These are phyloP conservation scores for Reticulomyxa filosa DNA, from an alignment of 78 protist genomes.

Conservation along the genomic window DNA sequence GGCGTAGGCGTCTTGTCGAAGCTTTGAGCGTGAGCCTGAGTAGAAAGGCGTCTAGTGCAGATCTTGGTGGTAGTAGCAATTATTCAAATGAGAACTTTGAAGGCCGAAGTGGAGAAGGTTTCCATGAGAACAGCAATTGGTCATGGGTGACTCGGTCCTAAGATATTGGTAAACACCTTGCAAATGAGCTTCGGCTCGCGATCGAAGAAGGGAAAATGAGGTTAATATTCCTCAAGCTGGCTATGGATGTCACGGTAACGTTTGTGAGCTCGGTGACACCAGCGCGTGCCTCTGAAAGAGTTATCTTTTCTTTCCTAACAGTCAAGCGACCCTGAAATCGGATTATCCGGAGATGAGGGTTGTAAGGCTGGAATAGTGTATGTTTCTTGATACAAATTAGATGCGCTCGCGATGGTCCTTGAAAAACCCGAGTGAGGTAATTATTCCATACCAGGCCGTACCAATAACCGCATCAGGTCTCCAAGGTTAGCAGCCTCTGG, in stretches of 20 bases:
- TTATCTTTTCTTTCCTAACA: constrained; percentile 49
- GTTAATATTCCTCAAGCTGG: constrained; percentile 53
- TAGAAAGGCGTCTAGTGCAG: constrained; percentile 50
- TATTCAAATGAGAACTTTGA: constrained; percentile 59
- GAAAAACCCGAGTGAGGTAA: constrained; percentile 34
- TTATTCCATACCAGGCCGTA: constrained; percentile 29
- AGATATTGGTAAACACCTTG: constrained; percentile 16
- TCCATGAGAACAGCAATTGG: constrained; percentile 53
- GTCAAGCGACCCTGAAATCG: constrained; percentile 9
- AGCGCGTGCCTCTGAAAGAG: constrained; percentile 37
- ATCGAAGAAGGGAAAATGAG: constrained; percentile 50
- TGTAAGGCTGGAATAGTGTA: constrained; percentile 5
- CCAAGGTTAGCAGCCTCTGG: constrained; percentile 79
- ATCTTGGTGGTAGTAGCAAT: constrained; percentile 72
- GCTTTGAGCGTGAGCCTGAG: constrained; percentile 30
- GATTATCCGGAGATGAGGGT: constrained; percentile 25
- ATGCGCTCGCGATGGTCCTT: constrained; percentile 28
- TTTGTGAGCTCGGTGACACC: constrained; percentile 24
- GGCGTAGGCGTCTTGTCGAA: constrained; percentile 41
- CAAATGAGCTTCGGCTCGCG: background rate
- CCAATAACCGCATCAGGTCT: constrained; percentile 71
- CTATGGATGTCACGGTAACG: constrained; percentile 21
- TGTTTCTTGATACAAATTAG: constrained; percentile 6
- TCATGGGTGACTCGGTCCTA: constrained; percentile 64
- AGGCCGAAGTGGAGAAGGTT: constrained; percentile 63